Evolutionary conservation across 768 basidiomycete species (phyloP).

Genomic region (Trametes gibbosa): DNA sequence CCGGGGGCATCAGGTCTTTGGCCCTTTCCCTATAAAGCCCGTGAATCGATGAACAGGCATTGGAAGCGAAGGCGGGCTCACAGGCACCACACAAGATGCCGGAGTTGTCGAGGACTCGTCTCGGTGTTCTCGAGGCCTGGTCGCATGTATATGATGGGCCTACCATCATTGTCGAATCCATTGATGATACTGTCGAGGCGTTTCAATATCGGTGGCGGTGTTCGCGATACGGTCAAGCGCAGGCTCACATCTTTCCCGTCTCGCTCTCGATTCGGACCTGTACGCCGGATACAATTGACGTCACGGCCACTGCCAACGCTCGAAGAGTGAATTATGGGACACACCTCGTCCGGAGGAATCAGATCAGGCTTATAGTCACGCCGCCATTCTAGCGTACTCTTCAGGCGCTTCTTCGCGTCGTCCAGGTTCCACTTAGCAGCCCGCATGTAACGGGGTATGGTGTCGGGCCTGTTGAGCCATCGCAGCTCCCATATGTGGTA

Average conservation of each 20-base stretch:
- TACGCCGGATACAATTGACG: background rate
- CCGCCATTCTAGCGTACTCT: conserved; percentile 80
- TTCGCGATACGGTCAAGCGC: background rate
- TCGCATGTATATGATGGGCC: conserved; percentile 88
- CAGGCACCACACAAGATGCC: conserved; percentile 86
- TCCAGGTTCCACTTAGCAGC: conserved; percentile 81
- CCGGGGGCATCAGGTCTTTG: conserved; percentile 83
- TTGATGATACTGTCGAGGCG: conserved; percentile 57
- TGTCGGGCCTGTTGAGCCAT: conserved; percentile 72
- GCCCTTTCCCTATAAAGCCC: conserved; percentile 66
- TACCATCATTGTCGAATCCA: conserved; percentile 82
- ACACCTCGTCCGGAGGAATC: conserved; percentile 72
- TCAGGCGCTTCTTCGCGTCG: conserved; percentile 76
- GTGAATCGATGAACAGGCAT: background rate
- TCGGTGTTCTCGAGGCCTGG: conserved; percentile 86
- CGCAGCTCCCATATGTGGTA: conserved; percentile 76
- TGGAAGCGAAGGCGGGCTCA: conserved; percentile 36
- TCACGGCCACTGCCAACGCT: background rate
- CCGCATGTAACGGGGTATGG: conserved; percentile 73
- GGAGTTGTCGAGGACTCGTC: conserved; percentile 70
- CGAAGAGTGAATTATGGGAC: no score
- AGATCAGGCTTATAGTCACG: conserved; percentile 83
- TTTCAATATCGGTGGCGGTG: background rate
- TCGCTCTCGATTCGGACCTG: conserved; percentile 72
- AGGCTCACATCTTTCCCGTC: conserved; percentile 81